phyloP scores from a whole-genome alignment of 2,329 filamentous ascomycete genomes.

The Thelonectria blattea region DNA sequence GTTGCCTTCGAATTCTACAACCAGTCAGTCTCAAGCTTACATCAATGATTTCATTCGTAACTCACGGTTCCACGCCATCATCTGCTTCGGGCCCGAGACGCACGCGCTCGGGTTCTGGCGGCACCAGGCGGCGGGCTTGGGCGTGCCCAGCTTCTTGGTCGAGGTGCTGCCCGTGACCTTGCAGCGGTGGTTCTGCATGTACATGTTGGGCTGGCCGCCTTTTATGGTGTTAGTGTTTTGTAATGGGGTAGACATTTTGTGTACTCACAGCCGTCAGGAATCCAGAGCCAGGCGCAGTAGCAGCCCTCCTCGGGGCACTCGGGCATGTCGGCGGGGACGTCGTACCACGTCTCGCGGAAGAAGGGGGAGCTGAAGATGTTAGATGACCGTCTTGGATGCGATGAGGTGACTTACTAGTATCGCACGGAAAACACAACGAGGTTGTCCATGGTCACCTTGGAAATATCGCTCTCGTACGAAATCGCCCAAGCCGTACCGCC shows the following conservation, averaged over 20 bases:
- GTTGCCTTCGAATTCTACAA: slow-evolving; percentile 42
- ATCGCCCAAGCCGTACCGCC: slow-evolving; percentile 58
- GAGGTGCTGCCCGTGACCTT: slow-evolving; percentile 52
- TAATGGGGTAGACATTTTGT: no score
- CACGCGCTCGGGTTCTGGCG: slow-evolving; percentile 49
- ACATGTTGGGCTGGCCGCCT: slow-evolving; percentile 40
- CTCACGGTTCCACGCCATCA: slow-evolving; percentile 55
- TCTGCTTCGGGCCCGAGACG: slow-evolving; percentile 55
- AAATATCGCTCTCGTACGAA: slow-evolving; percentile 54
- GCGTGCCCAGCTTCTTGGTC: slow-evolving; percentile 47
- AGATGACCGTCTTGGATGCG: not conserved
- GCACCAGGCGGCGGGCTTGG: slow-evolving; percentile 51
- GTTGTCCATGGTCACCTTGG: slow-evolving; percentile 55
- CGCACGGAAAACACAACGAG: slow-evolving; percentile 57
- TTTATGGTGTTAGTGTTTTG: not conserved
- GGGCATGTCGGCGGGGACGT: slow-evolving; percentile 38
- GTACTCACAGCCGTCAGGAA: slow-evolving; percentile 38
- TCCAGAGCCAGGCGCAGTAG: slow-evolving; percentile 42
- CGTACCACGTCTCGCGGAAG: slow-evolving; percentile 40
- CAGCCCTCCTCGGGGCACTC: slow-evolving; percentile 38
- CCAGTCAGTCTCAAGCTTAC: not conserved
- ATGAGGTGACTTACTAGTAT: slow-evolving; percentile 45
- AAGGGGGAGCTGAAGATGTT: slow-evolving; percentile 35
- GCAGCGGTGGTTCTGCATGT: slow-evolving; percentile 58
- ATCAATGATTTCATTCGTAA: not conserved